phyloP scores from a whole-genome alignment of 78 protist species.

The Isochrysis galbana region DNA sequence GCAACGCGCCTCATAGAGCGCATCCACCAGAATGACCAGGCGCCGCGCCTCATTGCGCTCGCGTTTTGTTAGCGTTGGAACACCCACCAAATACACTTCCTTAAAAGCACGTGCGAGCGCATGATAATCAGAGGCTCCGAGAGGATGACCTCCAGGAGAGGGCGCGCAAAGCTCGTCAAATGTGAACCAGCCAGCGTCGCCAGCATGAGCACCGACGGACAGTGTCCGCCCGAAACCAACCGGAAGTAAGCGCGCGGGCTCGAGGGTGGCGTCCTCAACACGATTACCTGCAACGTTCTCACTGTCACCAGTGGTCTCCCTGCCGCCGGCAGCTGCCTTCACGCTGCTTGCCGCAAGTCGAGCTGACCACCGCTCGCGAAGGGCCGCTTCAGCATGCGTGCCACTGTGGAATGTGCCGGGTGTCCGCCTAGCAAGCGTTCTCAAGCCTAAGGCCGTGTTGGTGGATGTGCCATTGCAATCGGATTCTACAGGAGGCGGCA shows the following conservation, averaged over 20 bases:
- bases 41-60: conserved; percentile 79
- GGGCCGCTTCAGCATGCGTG: too few species aligned
- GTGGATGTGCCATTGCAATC: too few species aligned
- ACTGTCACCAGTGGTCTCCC: too few species aligned
- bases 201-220: conserved; percentile 31
- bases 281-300: too few species aligned
- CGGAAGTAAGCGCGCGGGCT: too few species aligned
- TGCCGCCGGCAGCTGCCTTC: too few species aligned
- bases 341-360: too few species aligned
- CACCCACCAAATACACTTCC: conserved; percentile 55
- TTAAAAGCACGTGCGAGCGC: conserved; percentile 62
- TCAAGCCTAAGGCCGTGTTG: too few species aligned
- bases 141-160: background rate
- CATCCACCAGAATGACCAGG: conserved; percentile 80
- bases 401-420: too few species aligned
- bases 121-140: conserved; percentile 80
- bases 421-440: too few species aligned
- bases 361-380: too few species aligned
- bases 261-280: too few species aligned
- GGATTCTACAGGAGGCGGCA: background rate
- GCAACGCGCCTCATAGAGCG: conserved; percentile 62
- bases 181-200: conserved; percentile 54
- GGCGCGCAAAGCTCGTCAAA: conserved; percentile 74
- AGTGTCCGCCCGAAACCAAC: conserved; percentile 63
- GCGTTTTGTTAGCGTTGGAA: conserved; percentile 62